Evolutionary conservation across 1,139 yeast genomes (phyloP).

Genomic region (Candida smagusa): DNA sequence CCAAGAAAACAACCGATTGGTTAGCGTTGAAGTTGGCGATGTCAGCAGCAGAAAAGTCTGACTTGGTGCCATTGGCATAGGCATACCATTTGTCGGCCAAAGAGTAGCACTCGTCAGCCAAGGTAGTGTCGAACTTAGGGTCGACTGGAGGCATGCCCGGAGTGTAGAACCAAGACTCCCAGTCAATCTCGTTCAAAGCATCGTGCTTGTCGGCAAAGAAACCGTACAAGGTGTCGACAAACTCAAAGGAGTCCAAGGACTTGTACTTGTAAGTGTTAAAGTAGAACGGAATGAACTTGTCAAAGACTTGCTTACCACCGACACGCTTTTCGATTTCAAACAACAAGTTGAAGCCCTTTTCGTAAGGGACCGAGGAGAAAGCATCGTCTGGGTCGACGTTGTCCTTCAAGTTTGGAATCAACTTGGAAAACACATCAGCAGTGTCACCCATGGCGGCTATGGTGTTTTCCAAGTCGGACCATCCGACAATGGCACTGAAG

Average conservation of each 20-base stretch:
- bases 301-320: slow-evolving; percentile 64
- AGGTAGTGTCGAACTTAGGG: slow-evolving; percentile 73
- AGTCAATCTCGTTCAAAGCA: slow-evolving; percentile 65
- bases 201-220: slow-evolving; percentile 48
- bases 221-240: slow-evolving; percentile 70
- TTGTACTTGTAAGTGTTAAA: slow-evolving; percentile 64
- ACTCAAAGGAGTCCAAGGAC: slow-evolving; percentile 80
- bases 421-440: slow-evolving; percentile 20
- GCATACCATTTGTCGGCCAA: slow-evolving; percentile 68
- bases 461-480: slow-evolving; percentile 43
- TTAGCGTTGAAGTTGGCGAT: slow-evolving; percentile 60
- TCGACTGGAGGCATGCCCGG: slow-evolving; percentile 84
- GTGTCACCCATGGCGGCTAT: slow-evolving; percentile 24
- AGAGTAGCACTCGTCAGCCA: slow-evolving; percentile 68
- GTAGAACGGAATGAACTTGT: slow-evolving; percentile 76
- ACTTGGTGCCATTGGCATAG: slow-evolving; percentile 13
- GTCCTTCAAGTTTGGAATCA: slow-evolving; percentile 25
- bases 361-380: slow-evolving; percentile 34
- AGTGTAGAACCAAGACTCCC: slow-evolving; percentile 77
- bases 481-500: slow-evolving; percentile 30
- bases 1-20: slow-evolving; percentile 77
- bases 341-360: slow-evolving; percentile 55
- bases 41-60: slow-evolving; percentile 34
- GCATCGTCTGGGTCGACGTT: slow-evolving; percentile 31
- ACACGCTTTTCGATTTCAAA: slow-evolving; percentile 62